Conservation (phyloP, 805 yeast species). For the Candida rishiriensis region DNA sequence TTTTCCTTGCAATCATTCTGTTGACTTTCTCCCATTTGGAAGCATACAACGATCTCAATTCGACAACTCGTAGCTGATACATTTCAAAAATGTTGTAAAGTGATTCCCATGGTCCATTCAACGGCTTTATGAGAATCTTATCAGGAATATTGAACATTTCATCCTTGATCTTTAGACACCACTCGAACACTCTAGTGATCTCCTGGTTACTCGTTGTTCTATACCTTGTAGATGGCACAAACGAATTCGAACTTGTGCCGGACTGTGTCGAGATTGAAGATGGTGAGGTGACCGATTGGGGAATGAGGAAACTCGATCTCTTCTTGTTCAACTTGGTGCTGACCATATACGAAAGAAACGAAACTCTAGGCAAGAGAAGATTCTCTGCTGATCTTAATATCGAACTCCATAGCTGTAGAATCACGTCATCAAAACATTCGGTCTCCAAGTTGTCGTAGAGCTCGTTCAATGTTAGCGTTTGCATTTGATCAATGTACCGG, state of each 20-base stretch:
- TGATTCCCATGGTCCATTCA: constrained; percentile 16
- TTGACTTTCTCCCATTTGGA: constrained; percentile 20
- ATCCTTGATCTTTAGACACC: constrained; percentile 28
- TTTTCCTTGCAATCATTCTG: constrained; percentile 16
- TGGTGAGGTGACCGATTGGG: too few relatives aligned
- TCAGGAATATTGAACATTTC: constrained; percentile 24
- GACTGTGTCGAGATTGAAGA: constrained; percentile 7
- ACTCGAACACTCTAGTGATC: constrained; percentile 26
- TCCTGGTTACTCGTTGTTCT: constrained; percentile 20
- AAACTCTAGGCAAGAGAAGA: constrained; percentile 68
- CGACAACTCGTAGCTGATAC: constrained; percentile 11
- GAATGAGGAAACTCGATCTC: neutral
- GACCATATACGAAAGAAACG: constrained; percentile 32
- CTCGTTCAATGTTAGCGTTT: constrained; percentile 18
- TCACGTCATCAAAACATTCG: constrained; percentile 25
- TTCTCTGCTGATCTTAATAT: constrained; percentile 66
- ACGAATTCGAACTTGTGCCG: neutral
- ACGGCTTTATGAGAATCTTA: constrained; percentile 19
- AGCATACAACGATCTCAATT: constrained; percentile 18
- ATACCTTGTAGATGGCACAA: constrained; percentile 3
- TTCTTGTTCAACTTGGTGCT: constrained; percentile 16
- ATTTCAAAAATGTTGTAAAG: constrained; percentile 15
- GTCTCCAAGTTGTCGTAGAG: constrained; percentile 29
- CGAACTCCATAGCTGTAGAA: constrained; percentile 67
- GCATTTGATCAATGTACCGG: constrained; percentile 19